A percentile compares a stretch with the other conserved stretches of the same genome.
Conservation (phyloP, 306 rosid genomes). For the Citrullus amarus region DNA sequence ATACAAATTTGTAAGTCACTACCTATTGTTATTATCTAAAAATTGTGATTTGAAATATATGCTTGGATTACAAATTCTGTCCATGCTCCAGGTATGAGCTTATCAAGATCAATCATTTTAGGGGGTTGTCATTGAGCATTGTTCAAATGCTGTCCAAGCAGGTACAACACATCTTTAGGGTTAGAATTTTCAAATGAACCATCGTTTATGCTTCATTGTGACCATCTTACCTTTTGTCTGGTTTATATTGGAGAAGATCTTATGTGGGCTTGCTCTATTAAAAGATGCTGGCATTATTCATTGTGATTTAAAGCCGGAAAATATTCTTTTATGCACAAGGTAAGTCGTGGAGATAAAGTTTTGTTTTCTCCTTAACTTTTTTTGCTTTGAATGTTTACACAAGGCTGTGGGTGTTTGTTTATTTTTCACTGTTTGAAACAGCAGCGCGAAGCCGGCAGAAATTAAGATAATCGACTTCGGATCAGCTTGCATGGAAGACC, state of each 20-base stretch:
- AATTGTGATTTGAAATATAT: conserved; percentile 5
- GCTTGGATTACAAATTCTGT: neutral
- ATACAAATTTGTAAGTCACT: conserved; percentile 85
- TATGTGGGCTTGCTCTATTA: conserved; percentile 70
- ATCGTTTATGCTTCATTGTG: conserved; percentile 4
- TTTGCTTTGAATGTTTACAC: neutral
- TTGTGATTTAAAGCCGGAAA: conserved; percentile 99
- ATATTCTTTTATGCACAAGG: conserved; percentile 89
- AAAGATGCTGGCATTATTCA: conserved; percentile 98
- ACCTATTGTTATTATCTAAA: neutral
- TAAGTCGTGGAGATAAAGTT: conserved; percentile 24
- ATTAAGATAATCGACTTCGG: conserved; percentile 95
- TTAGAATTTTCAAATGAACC: neutral
- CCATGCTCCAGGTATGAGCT: conserved; percentile 74
- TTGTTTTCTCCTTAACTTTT: neutral
- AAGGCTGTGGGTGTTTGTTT: neutral
- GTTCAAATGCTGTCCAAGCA: conserved; percentile 94
- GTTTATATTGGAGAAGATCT: conserved; percentile 42
- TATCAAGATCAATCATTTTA: conserved; percentile 88
- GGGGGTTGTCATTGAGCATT: conserved; percentile 88
- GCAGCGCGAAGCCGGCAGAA: conserved; percentile 76
- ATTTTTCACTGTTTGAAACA: conserved; percentile 18
- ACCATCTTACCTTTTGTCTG: conserved; percentile 5
- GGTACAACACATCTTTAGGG: conserved; percentile 31
- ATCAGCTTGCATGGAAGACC: conserved; percentile 99